A percentile compares a stretch with the other conserved stretches of the same genome.
These are phyloP conservation scores for Gossypium gossypioides DNA, from an alignment of 441 rosid genomes.

Conservation along the genomic window DNA sequence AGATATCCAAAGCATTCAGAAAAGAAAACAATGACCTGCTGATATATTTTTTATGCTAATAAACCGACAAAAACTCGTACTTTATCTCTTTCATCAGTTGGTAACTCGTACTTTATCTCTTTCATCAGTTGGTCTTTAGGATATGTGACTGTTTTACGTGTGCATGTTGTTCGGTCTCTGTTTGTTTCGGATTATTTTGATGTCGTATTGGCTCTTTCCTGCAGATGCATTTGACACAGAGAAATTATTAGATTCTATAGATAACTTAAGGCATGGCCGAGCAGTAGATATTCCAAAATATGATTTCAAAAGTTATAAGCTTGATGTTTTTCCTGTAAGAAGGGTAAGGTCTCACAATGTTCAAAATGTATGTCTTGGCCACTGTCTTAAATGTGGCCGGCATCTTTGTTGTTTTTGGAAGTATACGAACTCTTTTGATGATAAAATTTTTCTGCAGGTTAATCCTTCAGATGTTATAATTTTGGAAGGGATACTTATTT, in stretches of 20 bases:
- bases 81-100: not conserved
- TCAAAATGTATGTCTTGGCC: not conserved
- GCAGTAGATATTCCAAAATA: conserved; percentile 93
- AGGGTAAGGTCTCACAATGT: conserved; percentile 43
- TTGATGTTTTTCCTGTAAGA: conserved; percentile 61
- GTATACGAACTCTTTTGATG: conserved; percentile 9
- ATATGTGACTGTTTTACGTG: conserved; percentile 1
- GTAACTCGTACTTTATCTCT: not conserved
- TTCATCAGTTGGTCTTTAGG: not conserved
- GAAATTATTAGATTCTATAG: conserved; percentile 62
- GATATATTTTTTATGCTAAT: not conserved
- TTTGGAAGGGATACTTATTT: conserved; percentile 89
- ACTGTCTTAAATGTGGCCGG: too few relatives aligned
- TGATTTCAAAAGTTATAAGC: conserved; percentile 88
- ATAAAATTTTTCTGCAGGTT: conserved; percentile 43
- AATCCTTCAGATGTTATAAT: conserved; percentile 94
- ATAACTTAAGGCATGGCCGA: conserved; percentile 70
- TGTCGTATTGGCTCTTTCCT: conserved; percentile 17
- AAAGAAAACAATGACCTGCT: not conserved
- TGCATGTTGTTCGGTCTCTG: conserved; percentile 12
- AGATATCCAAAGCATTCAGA: not conserved
- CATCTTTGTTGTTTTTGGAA: not conserved
- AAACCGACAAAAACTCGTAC: not conserved
- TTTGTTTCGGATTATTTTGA: conserved; percentile 11
- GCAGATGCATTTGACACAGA: conserved; percentile 94